Evolutionary conservation across 176 grass and related monocot genomes (phyloP), one percentile per base, ranked within the genome.

Genomic region (Urochloa ruziziensis): DNA sequence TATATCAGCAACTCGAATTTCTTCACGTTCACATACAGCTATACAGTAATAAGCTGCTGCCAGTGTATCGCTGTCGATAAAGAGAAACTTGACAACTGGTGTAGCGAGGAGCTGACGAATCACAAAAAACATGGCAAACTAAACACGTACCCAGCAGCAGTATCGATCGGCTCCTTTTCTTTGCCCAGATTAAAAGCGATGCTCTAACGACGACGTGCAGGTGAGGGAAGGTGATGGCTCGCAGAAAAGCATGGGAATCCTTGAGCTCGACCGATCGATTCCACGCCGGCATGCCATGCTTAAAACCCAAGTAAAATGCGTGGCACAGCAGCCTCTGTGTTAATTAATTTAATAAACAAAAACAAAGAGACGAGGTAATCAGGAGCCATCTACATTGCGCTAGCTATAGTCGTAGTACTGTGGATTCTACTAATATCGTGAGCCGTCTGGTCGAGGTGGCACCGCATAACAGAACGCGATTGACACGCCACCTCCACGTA

Each of bases 281-380:
- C 67, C 14, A 80, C 6, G 27, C 59, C 17, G 30, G 75, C 56
- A 78, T 67, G 74, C 74, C 59, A 86, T 83, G 84, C 84, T 83
- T 90, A 83, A 70, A 83, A 61, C 49, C 68, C 74, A 90, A 77
- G 88, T 86, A 79, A 86, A 79, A 79, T 24, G 27, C 70, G 27
- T 51, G 56, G 46, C 14, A 16, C 46, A 76, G 34, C 2, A 21
- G 43, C 23, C 10, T 9, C 27, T 47, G 11, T 18, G 0, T 10
- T n/a, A 62, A 2, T 46, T 12, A 53, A 56, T 66, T 5, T 56
- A 78, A 10, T 15, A 27, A 18, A 49, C 4, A 32, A 8, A 27
- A 18, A 49, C 4, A 32, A 8, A 49, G 27, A 67, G 36, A 6
- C 28, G 54, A 44, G 19, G 15, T 40, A 36, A 19, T 8, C 39